phyloP scores from a whole-genome alignment of 495 filamentous ascomycete species.

The Penicillium daleae region DNA sequence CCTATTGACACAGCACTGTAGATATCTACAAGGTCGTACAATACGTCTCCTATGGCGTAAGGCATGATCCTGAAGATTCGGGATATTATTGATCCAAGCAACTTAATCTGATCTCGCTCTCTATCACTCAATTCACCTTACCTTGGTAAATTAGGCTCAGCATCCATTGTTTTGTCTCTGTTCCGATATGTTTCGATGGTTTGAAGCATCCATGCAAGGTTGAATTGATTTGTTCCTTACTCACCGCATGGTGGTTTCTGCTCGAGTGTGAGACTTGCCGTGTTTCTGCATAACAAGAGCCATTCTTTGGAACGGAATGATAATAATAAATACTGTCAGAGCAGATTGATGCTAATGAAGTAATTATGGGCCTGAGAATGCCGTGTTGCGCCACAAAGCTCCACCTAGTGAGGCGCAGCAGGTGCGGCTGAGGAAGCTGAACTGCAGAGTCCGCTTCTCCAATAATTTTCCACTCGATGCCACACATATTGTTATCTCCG shows the following conservation, averaged over 20 bases:
- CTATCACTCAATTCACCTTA: no score
- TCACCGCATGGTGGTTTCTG: not conserved
- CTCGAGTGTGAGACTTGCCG: no score
- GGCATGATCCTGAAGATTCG: not conserved
- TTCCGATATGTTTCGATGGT: not conserved
- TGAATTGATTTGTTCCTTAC: not conserved
- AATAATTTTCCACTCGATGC: not conserved
- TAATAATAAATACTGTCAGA: no score
- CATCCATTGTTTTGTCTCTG: not conserved
- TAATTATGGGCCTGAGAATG: not conserved
- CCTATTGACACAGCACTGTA: not conserved
- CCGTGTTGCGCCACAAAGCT: not conserved
- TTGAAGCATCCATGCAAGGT: not conserved
- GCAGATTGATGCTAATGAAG: not conserved
- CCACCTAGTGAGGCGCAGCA: not conserved
- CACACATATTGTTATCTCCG: not conserved
- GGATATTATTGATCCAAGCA: not conserved
- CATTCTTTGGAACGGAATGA: no score
- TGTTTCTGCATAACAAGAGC: no score
- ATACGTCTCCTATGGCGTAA: not conserved
- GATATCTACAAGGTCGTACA: not conserved
- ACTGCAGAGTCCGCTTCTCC: not conserved
- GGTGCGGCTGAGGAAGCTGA: not conserved
- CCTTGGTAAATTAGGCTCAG: not conserved
- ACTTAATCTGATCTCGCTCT: not conserved